Evolutionary conservation across 371 early-diverging fungal species (phyloP).

Genomic region (Mortierella sp.): DNA sequence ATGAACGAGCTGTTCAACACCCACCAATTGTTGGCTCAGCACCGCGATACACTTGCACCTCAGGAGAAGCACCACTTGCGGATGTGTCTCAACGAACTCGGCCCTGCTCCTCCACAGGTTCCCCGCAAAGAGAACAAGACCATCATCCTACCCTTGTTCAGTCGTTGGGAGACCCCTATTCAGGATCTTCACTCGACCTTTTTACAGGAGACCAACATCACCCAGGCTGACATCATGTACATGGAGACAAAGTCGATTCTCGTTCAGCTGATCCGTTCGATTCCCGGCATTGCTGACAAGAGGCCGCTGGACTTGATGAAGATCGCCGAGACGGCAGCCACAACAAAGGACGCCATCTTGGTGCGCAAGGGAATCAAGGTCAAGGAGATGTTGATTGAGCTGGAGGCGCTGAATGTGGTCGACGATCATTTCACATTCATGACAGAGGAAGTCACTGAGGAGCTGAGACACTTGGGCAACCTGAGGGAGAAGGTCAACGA

Average conservation of each 20-base stretch:
- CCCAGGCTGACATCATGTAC: slow-evolving; percentile 93
- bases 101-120: slow-evolving; percentile 82
- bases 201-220: slow-evolving; percentile 88
- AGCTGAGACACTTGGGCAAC: slow-evolving; percentile 91
- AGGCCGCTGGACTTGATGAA: slow-evolving; percentile 72
- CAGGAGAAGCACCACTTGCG: slow-evolving; percentile 86
- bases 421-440: slow-evolving; percentile 86
- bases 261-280: slow-evolving; percentile 91
- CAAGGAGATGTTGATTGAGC: slow-evolving; percentile 90
- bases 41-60: slow-evolving; percentile 84
- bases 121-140: slow-evolving; percentile 89
- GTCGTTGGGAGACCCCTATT: slow-evolving; percentile 94
- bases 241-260: slow-evolving; percentile 95
- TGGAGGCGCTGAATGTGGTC: slow-evolving; percentile 85
- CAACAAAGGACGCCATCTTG: slow-evolving; percentile 86
- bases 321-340: slow-evolving; percentile 89
- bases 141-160: slow-evolving; percentile 87
- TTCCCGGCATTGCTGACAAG: slow-evolving; percentile 71
- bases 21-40: slow-evolving; percentile 86
- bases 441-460: slow-evolving; percentile 89
- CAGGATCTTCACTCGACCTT: slow-evolving; percentile 73
- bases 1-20: slow-evolving; percentile 95
- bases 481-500: slow-evolving; percentile 87
- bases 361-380: slow-evolving; percentile 95
- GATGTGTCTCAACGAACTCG: slow-evolving; percentile 83